Percentiles rank a stretch among this genome's conserved stretches.
Evolutionary conservation across 1,139 yeast genomes (phyloP).

Genomic region (Candida freyschussii): DNA sequence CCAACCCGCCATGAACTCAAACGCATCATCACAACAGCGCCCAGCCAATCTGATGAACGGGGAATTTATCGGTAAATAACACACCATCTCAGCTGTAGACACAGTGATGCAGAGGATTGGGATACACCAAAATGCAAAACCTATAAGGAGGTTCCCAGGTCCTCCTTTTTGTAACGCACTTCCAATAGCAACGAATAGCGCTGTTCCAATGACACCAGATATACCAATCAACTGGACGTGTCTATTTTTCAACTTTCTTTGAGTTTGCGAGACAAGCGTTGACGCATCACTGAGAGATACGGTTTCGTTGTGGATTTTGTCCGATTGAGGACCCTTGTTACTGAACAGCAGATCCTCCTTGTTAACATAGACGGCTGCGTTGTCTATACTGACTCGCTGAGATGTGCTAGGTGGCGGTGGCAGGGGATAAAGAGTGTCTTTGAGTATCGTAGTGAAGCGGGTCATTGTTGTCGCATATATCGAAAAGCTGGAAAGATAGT

Average conservation of each 20-base stretch:
- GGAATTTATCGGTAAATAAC: conserved; percentile 68
- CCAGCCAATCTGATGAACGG: conserved; percentile 55
- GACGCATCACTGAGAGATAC: conserved; percentile 20
- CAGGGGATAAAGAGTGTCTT: not conserved
- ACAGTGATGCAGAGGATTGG: conserved; percentile 66
- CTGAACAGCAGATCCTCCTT: too few relatives aligned
- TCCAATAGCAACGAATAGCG: conserved; percentile 71
- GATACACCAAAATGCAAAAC: conserved; percentile 54
- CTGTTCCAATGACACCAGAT: conserved; percentile 86
- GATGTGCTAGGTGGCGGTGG: not conserved
- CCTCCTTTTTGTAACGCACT: conserved; percentile 67
- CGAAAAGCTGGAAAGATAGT: too few relatives aligned
- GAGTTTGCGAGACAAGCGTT: conserved; percentile 35
- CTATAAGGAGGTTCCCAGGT: conserved; percentile 69
- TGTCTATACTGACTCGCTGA: too few relatives aligned
- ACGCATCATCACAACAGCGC: conserved; percentile 59
- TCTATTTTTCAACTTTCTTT: conserved; percentile 47
- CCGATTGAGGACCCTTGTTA: conserved; percentile 3
- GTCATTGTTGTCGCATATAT: conserved; percentile 1
- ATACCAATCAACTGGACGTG: conserved; percentile 76
- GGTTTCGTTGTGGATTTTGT: conserved; percentile 3
- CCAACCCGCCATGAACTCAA: conserved; percentile 76
- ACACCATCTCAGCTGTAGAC: conserved; percentile 79
- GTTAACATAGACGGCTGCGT: too few relatives aligned
- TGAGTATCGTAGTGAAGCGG: not conserved